Base-by-base conservation (phyloP, 352 stramenopile species). In the Phytopythium delawarense region DNA sequence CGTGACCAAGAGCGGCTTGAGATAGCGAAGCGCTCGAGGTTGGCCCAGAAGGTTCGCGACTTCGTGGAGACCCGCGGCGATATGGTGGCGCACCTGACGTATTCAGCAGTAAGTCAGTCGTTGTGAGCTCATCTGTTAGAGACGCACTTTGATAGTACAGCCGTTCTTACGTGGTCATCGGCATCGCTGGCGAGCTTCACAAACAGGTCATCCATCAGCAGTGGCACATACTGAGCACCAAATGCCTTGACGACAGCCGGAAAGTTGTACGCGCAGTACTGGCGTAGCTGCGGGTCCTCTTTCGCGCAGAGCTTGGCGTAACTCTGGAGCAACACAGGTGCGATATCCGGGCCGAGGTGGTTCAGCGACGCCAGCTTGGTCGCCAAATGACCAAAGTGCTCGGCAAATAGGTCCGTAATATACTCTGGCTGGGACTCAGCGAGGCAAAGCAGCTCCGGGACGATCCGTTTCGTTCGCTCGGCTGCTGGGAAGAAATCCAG, bases 261-360 rank as follows among this genome's bases (percentile, higher is more conserved):
- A 34, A 92, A 94, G 62, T 94, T 94, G 65, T 84, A 92, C 1
- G 85, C 85, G 39, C 81, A 91, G 58, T 66, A 76, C 48, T 88
- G 71, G 12, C 85, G 79, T 35, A 89, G 64, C 20, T 79, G 58
- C n/a, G 75, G 34, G n/a, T 91, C 81, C 30, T 92, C 81, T 40
- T 78, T 67, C 0, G 63, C 74, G 54, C 80, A 86, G 18, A 94
- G 71, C 42, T 76, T 79, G 7, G 72, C 74, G 59, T 83, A 94
- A 40, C 81, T 74, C 59, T 89, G 74, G 15, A 91, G 67, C 44
- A 92, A 75, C 12, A 75, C 66, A 21, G 78, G 65, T 1, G 70
- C 70, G 20, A 67, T 72, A 52, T 92, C 82, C 15, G 66, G 75
- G n/a, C 67, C 69, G 20, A 94, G 70, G 34, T 91, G 72, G 44